phyloP scores from a whole-genome alignment of 306 rosid species.

The Prunus salicina region DNA sequence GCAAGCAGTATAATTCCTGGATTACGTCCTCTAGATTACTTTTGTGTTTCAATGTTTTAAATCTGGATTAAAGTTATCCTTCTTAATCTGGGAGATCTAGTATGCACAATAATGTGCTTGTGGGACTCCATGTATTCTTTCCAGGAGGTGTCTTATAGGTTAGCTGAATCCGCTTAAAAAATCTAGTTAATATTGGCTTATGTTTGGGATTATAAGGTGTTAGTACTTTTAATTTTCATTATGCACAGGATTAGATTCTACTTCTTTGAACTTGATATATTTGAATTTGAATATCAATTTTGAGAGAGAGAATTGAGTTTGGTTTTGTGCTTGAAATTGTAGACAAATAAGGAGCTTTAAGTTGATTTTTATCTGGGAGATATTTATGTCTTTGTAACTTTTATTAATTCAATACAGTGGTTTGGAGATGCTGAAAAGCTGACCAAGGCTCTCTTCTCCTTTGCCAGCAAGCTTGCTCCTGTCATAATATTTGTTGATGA shows the following conservation, averaged over 20 bases:
- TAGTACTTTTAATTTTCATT: background rate
- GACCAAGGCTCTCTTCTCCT: constrained; percentile 95
- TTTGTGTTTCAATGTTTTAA: too few species aligned
- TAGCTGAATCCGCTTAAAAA: background rate
- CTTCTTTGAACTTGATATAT: background rate
- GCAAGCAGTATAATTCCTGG: too few species aligned
- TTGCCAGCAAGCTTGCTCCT: constrained; percentile 95
- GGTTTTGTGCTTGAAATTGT: background rate
- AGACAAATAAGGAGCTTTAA: background rate
- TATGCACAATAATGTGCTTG: background rate
- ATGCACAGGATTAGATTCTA: background rate
- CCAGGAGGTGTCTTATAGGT: background rate
- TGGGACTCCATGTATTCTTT: background rate
- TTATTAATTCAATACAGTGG: constrained; percentile 60
- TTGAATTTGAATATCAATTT: background rate
- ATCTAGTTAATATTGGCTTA: background rate
- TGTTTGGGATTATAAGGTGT: background rate
- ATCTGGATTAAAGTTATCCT: background rate
- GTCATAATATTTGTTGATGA: constrained; percentile 97
- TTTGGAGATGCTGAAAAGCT: constrained; percentile 99
- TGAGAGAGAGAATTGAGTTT: background rate
- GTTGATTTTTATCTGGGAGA: background rate
- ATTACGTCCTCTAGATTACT: too few species aligned
- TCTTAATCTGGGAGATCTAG: background rate
- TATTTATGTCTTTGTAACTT: constrained; percentile 7